Base-by-base conservation (phyloP, 345 rosid genomes). In the Passiflora organensis region DNA sequence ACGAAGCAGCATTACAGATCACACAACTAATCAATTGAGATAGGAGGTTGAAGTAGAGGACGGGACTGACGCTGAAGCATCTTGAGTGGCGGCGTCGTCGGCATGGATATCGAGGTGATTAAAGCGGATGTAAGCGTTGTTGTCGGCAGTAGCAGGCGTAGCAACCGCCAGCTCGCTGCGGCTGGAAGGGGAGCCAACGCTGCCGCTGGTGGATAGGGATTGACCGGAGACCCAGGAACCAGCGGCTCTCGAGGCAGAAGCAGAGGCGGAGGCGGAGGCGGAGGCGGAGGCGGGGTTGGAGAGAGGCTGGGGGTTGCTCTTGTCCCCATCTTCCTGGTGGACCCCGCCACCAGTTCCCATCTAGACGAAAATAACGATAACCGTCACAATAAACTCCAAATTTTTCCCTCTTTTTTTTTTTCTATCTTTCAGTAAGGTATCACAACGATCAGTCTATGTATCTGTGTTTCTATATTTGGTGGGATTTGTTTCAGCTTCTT, bases 181-280 rank as follows among this genome's bases (percentile, higher is more conserved):
- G 80, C 93, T 86, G 0, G 95, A 93, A 0, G 96, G 99, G 0
- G 99, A 93, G 11, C 99, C 99, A 15, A 82, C 84, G 67, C 99
- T 89, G 32, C 96, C 96, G 9, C 96, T 89, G 11, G 95, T 86
- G 22, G 97, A 86, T 19, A 86, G 81, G 28, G 95, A 86, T 64
- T 89, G 91, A 52, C 87, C 96, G 12, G 96, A 89, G 58, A 77
- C 95, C 93, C 96, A 84, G 32, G 96, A 88, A 82, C 95, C 76
- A 13, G 80, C 58, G 55, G 78, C 80, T 37, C 73, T 76, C 53
- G 76, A 50, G 49, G 74, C 16, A 20, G 34, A 28, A 8, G 34
- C 34, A 3, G 34, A n/a, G 34, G 34, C 8, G 34, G 34, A 2
- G 34, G 34, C 8, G 34, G 34, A 2, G 3, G 34, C 34, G n/a